Percentiles rank a stretch among this genome's conserved stretches.
Conservation (phyloP, 768 basidiomycete genomes). For the Lentinula sp. region DNA sequence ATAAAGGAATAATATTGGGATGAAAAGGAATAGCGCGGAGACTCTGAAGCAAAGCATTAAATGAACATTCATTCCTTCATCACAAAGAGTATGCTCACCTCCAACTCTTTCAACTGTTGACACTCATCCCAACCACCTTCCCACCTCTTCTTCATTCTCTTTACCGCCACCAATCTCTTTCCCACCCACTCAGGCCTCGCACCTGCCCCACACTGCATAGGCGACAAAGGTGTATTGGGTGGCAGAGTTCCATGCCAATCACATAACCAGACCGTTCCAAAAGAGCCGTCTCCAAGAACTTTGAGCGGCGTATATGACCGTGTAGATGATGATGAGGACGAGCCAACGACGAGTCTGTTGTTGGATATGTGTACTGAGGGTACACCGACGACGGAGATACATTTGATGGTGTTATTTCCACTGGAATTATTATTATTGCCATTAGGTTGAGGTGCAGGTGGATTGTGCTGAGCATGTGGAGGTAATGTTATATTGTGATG, state of each 20-base stretch:
- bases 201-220: slow-evolving; percentile 94
- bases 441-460: background rate
- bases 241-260: slow-evolving; percentile 98
- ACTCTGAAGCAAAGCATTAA: slow-evolving; percentile 49
- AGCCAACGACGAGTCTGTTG: slow-evolving; percentile 68
- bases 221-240: slow-evolving; percentile 83
- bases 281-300: slow-evolving; percentile 95
- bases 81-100: slow-evolving; percentile 46
- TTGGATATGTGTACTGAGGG: slow-evolving; percentile 72
- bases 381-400: slow-evolving; percentile 63
- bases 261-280: slow-evolving; percentile 97
- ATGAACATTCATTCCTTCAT: background rate
- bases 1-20: slow-evolving; percentile 96
- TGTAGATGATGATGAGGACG: slow-evolving; percentile 66
- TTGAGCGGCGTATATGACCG: slow-evolving; percentile 94
- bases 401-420: slow-evolving; percentile 37
- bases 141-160: slow-evolving; percentile 97
- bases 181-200: slow-evolving; percentile 92
- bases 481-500: slow-evolving; percentile 14
- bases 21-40: slow-evolving; percentile 92
- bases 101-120: slow-evolving; percentile 89
- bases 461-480: background rate
- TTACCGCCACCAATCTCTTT: slow-evolving; percentile 93
- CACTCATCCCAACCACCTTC: slow-evolving; percentile 99
- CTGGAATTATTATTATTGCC: slow-evolving; percentile 15